Conservation (phyloP, 768 basidiomycete species). For the Tulasnella sp. region DNA sequence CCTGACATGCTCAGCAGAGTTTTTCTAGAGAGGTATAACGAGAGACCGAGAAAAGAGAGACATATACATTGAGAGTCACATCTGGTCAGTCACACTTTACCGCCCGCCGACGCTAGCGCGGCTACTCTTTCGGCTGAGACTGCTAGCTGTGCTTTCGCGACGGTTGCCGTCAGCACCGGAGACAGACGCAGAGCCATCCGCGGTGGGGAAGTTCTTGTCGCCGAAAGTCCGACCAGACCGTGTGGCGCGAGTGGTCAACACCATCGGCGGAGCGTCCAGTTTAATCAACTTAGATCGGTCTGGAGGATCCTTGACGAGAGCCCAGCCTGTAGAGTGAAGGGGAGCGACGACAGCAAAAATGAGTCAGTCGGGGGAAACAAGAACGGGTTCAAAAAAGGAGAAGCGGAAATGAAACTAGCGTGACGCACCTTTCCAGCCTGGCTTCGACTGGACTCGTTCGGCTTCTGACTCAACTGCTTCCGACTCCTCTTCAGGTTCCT, state of each 20-base stretch:
- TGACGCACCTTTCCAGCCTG: constrained; percentile 10
- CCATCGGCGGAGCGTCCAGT: constrained; percentile 8
- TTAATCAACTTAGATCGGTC: constrained; percentile 6
- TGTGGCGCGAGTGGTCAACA: constrained; percentile 4
- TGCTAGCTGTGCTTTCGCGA: not conserved
- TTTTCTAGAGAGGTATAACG: not conserved
- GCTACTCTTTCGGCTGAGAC: not conserved
- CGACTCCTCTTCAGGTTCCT: not conserved
- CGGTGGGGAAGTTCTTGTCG: not conserved
- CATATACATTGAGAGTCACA: not conserved
- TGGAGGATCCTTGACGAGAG: constrained; percentile 6
- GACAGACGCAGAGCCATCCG: not conserved
- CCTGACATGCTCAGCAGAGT: not conserved
- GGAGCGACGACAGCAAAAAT: not conserved
- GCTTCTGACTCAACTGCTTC: constrained; percentile 3
- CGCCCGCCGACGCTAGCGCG: not conserved
- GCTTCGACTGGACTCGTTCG: not conserved
- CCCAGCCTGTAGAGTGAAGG: constrained; percentile 3
- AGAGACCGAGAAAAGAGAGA: not conserved
- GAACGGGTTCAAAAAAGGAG: not conserved
- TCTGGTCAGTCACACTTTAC: not conserved
- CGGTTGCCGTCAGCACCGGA: not conserved
- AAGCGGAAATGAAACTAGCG: not conserved
- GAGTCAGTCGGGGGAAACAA: not conserved
- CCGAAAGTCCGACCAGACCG: constrained; percentile 9